Base-by-base conservation (phyloP, 352 stramenopile genomes). In the Pythium myriotylum region DNA sequence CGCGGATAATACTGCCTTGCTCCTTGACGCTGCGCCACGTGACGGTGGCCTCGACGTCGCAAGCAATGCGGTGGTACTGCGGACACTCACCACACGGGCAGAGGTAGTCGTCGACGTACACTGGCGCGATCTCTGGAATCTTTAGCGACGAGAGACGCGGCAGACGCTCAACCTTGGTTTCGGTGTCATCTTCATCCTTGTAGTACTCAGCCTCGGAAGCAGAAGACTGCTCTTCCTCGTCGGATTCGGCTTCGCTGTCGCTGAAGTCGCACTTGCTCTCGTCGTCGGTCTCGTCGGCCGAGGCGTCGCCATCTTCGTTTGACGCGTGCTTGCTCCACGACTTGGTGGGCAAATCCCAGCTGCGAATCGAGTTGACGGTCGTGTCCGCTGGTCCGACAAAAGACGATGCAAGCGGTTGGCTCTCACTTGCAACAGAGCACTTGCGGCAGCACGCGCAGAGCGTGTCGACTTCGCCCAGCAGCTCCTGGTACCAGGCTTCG, bases 21-120 rank as follows among this genome's bases (percentile, higher is more conserved):
- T 83, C 67, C 14, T 62, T 46, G 8, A 66, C 52, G 17, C 56
- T 71, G n/a, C 43, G 59, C 33, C 77, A 79, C n/a, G 62, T 65
- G 53, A 54, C 69, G 22, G 53, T 67, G 2, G 47, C 35, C 12
- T 62, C 51, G 24, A 91, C 77, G 29, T 91, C 77, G 19, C 59
- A 49, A 3, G 54, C 73, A 46, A 92, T 90, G 27, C 45, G 32
- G 22, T 78, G 62, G 72, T 86, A 84, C 50, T 77, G 67, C 12
- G 78, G 84, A 45, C 84, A 92, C 33, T 88, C 70, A 20, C 78
- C 76, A 40, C 84, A 92, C 1, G 47, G 53, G 42, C 81, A 91
- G 16, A 92, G 55, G 62, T 87, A 92, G 55, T 87, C 79, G 52
- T 85, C 68, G 24, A 88, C 64, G 22, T 75, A 74, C 13, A 86